These are phyloP conservation scores for Populus euphratica DNA, from an alignment of 345 rosid genomes.

Conservation along the genomic window DNA sequence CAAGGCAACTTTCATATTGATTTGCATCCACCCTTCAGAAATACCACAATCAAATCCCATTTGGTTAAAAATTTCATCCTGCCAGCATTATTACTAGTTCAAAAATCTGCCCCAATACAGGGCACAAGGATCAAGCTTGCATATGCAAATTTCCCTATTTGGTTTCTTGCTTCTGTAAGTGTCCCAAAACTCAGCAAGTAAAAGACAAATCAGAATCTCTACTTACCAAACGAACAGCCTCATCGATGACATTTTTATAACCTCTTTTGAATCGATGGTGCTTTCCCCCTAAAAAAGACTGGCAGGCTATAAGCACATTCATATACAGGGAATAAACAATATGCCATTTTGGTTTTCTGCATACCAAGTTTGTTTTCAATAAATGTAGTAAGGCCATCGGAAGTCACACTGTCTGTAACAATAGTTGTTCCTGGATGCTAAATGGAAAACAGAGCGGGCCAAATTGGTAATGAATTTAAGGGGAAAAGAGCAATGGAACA, in stretches of 20 bases:
- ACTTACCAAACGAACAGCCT: conserved; percentile 87
- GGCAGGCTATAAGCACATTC: conserved; percentile 9
- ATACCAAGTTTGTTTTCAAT: conserved; percentile 90
- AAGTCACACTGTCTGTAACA: conserved; percentile 96
- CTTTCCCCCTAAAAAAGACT: conserved; percentile 63
- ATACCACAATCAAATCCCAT: not conserved
- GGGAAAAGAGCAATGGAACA: not conserved
- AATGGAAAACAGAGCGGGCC: not conserved
- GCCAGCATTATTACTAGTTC: not conserved
- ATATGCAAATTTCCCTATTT: not conserved
- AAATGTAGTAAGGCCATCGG: conserved; percentile 88
- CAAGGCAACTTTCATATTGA: not conserved
- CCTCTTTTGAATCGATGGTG: conserved; percentile 97
- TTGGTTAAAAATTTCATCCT: not conserved
- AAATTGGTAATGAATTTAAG: not conserved
- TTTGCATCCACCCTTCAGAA: not conserved
- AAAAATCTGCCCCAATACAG: no score
- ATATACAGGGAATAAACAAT: conserved; percentile 4
- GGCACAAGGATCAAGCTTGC: not conserved
- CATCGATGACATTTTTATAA: conserved; percentile 94
- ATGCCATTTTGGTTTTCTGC: conserved; percentile 13
- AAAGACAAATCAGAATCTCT: not conserved
- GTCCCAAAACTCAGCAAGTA: not conserved
- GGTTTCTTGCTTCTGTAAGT: not conserved
- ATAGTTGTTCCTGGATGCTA: conserved; percentile 93